Evolutionary conservation across 1,284 basidiomycete genomes (phyloP).

Genomic region (Peniophora sp.): DNA sequence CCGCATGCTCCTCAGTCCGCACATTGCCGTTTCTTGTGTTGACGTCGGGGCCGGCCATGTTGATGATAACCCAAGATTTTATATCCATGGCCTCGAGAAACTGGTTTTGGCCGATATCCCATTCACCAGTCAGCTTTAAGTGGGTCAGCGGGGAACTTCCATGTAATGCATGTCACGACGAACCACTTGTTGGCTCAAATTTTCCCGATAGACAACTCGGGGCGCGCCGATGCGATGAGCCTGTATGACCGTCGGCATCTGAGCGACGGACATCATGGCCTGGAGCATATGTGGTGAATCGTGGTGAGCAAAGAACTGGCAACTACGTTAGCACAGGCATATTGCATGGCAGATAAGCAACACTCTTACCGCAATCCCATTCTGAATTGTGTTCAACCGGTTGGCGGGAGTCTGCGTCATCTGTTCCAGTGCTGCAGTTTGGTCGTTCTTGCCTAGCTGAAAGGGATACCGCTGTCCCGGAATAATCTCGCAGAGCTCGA

Average conservation of each 20-base stretch:
- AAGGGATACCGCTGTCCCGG: background rate
- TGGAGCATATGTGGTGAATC: background rate
- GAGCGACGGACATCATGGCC: background rate
- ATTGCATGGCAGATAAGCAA: background rate
- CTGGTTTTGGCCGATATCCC: too few species aligned
- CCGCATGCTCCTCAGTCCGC: too few species aligned
- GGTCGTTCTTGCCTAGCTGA: background rate
- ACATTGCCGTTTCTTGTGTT: too few species aligned
- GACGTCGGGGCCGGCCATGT: too few species aligned
- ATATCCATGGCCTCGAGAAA: too few species aligned
- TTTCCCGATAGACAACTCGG: background rate
- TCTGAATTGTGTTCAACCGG: background rate
- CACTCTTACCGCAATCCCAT: background rate
- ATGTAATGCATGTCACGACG: too few species aligned
- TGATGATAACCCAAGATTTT: too few species aligned
- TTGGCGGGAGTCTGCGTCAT: background rate
- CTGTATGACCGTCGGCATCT: background rate
- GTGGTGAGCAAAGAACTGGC: background rate
- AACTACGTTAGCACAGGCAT: background rate
- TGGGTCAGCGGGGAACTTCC: too few species aligned
- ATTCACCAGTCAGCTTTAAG: too few species aligned
- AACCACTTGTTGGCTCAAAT: too few species aligned
- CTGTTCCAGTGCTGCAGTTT: background rate
- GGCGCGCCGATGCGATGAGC: background rate
- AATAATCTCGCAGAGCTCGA: background rate